Evolutionary conservation across 345 rosid genomes (phyloP), one percentile per base, ranked within the genome.

Genomic region (Balakata baccata): DNA sequence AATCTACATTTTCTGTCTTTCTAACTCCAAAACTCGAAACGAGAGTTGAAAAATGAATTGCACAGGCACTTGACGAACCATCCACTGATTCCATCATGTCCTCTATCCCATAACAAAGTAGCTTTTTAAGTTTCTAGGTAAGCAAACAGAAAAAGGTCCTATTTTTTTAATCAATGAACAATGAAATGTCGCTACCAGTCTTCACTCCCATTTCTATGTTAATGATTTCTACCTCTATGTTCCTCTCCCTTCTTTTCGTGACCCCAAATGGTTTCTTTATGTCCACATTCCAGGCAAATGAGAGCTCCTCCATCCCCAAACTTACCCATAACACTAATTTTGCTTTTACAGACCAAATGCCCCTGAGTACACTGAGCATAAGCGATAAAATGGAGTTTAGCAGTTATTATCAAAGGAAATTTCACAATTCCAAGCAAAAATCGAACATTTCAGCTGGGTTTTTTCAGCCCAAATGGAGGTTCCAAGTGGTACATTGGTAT

Each of bases 401-500:
- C 38, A 75, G 84, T 85, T 13, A 53, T 88, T 38, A 51, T 89
- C 73, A 64, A 20, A 43, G 91, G 92, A 23, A 81, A 87, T 68
- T 72, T 77, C 8, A 87, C 90, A 7, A 68, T 92, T 80, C 64
- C 37, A 0, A 85, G 94, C 58, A 57, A 34, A 47, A 82, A 87
- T n/a, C 45, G 79, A 34, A 81, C 86, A 3, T 90, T 90, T 71
- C 75, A 77, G 69, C 73, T 88, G 72, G 87, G 87, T 16, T 87
- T 89, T 81, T 85, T 89, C 59, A 71, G 75, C 58, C 74, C 84
- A 1, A 80, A 72, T 46, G 90, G 77, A 58, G 77, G 72, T 34
- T 61, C 85, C 5, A 68, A 53, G 20, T 85, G 86, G 87, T 89
- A 85, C 75, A 49, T 89, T 6, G 87, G 89, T 18, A 84, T 89